Conservation (phyloP, 176 grass and related monocot species). For the Otatea glauca region DNA sequence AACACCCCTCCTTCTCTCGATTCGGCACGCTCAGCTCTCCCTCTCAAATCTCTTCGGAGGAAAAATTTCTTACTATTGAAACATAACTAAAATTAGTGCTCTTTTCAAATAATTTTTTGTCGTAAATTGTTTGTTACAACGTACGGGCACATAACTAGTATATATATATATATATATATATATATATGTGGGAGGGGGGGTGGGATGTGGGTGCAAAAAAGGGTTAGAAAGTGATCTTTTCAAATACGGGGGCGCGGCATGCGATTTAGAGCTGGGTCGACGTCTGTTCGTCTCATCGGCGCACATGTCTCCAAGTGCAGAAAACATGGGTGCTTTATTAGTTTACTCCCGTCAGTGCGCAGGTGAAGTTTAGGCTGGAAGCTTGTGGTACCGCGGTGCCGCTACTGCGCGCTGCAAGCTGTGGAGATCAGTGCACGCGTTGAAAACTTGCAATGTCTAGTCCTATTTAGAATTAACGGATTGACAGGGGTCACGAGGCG, state of each 20-base stretch:
- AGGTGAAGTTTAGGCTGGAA: neutral
- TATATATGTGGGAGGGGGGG: too few species aligned
- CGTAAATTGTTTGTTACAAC: too few species aligned
- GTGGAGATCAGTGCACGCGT: conserved; percentile 21
- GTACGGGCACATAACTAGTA: too few species aligned
- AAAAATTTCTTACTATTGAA: too few species aligned
- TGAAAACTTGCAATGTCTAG: neutral
- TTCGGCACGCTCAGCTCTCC: too few species aligned
- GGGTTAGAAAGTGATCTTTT: too few species aligned
- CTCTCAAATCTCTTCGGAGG: too few species aligned
- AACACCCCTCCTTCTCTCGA: too few species aligned
- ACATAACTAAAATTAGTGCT: too few species aligned
- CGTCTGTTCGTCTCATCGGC: neutral
- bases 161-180: too few species aligned
- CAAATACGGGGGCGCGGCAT: neutral
- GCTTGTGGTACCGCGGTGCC: neutral
- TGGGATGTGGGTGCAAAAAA: too few species aligned
- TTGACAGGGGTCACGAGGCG: neutral
- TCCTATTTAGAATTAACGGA: neutral
- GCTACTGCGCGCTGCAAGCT: neutral
- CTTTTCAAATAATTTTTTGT: too few species aligned
- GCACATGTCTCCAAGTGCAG: neutral
- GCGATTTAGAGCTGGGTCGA: neutral
- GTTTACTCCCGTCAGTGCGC: neutral
- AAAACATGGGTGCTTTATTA: neutral